phyloP scores from a whole-genome alignment of 1,139 yeast genomes.

The Casaregolazyma lundiana region DNA sequence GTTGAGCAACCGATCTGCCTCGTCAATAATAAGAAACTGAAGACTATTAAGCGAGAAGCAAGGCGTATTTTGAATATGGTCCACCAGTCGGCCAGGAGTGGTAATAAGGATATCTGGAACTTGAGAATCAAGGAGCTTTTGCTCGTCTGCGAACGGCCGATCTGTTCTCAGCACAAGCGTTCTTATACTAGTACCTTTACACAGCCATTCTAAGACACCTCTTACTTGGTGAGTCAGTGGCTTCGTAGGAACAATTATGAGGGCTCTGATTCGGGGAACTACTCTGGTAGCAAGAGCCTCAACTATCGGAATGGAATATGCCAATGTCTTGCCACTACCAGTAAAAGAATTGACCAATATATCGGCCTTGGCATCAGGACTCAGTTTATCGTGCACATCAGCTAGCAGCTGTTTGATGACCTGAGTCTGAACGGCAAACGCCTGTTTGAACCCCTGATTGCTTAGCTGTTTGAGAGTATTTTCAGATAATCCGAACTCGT shows the following conservation, averaged over 20 bases:
- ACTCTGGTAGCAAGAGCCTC: slow-evolving; percentile 58
- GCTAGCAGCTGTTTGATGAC: slow-evolving; percentile 55
- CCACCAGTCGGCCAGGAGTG: slow-evolving; percentile 94
- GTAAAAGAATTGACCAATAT: slow-evolving; percentile 89
- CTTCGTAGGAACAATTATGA: slow-evolving; percentile 83
- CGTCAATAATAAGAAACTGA: slow-evolving; percentile 78
- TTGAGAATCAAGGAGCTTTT: slow-evolving; percentile 38
- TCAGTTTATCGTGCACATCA: slow-evolving; percentile 43
- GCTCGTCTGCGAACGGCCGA: slow-evolving; percentile 64
- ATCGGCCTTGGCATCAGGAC: slow-evolving; percentile 53
- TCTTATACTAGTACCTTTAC: slow-evolving; percentile 62
- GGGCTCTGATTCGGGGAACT: slow-evolving; percentile 71
- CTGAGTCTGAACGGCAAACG: slow-evolving; percentile 76
- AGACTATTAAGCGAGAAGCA: slow-evolving; percentile 44
- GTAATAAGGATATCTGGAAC: slow-evolving; percentile 76
- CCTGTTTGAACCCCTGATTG: slow-evolving; percentile 44
- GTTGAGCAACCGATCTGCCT: slow-evolving; percentile 86
- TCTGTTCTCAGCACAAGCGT: slow-evolving; percentile 59
- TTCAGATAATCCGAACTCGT: slow-evolving; percentile 30
- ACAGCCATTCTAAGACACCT: slow-evolving; percentile 53
- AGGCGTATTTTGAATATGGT: slow-evolving; percentile 52
- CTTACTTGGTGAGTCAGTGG: slow-evolving; percentile 83
- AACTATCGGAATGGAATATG: slow-evolving; percentile 79
- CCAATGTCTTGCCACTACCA: slow-evolving; percentile 94
- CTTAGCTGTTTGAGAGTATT: slow-evolving; percentile 46